Percentiles rank a stretch among this genome's conserved stretches.
These are phyloP conservation scores for Beta corolliflora DNA, from an alignment of 179 eudicot species.

Conservation along the genomic window DNA sequence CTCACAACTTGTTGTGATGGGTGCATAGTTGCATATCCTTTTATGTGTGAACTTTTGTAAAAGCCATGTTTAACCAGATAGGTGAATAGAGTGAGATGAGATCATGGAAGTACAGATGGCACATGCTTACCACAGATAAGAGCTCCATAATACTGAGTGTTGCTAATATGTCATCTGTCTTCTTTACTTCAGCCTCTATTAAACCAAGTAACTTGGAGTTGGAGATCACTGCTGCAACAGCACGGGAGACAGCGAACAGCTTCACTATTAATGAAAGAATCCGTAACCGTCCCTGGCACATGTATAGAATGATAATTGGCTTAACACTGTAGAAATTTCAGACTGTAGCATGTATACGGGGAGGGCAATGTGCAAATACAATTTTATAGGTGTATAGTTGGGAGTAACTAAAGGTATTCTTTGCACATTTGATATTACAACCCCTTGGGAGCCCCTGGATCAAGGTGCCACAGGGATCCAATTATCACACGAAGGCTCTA, in stretches of 20 bases:
- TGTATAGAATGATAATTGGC: conserved; percentile 2
- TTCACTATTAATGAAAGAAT: conserved; percentile 78
- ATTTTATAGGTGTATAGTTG: too few species aligned
- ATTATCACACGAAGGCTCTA: too few species aligned
- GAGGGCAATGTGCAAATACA: too few species aligned
- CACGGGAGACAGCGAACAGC: conserved; percentile 72
- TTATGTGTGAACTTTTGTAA: not conserved
- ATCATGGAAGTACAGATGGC: not conserved
- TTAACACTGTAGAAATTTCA: too few species aligned
- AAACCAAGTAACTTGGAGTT: conserved; percentile 66
- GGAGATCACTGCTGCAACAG: conserved; percentile 70
- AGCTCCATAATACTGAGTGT: conserved; percentile 83
- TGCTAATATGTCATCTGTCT: conserved; percentile 59
- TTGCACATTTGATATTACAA: too few species aligned
- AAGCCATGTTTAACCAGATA: too few species aligned
- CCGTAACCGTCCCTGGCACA: conserved; percentile 81
- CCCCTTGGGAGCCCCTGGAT: too few species aligned
- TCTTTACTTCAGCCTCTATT: conserved; percentile 69
- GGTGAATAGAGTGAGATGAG: not conserved
- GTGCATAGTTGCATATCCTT: not conserved
- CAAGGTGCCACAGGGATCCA: too few species aligned
- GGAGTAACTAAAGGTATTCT: too few species aligned
- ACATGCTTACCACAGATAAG: conserved; percentile 38
- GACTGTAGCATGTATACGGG: too few species aligned
- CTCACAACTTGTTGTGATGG: too few species aligned